Base-by-base conservation (phyloP, 345 rosid genomes). In the Moricandia arvensis region DNA sequence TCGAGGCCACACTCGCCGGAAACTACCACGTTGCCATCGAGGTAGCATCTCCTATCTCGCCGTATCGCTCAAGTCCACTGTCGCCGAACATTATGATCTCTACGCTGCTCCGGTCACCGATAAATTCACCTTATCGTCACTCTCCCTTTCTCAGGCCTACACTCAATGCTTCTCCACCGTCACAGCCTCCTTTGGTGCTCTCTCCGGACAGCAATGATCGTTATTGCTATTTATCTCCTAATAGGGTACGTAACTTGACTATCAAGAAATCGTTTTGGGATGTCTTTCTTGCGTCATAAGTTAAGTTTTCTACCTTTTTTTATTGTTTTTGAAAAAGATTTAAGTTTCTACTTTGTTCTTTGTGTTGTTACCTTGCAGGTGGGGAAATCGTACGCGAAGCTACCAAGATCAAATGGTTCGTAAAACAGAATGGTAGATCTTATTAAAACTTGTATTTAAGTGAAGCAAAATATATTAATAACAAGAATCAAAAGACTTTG, bases 81-180 rank as follows among this genome's bases (percentile, higher is more conserved):
- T 83, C 88, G 12, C 84, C 91, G 0, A 75, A 45, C 60, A 66
- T 76, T 59, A 76, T 63, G 71, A 77, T 85, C 79, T 85, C 89
- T 27, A 69, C 80, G 2, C 61, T 79, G 13, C 75, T 82, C 77
- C 81, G 51, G 38, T 90, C 97, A 26, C 93, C 94, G 1, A 57
- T 84, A n/a, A 79, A 41, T 38, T 75, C 88, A 6, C 83, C 83
- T 0, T 79, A 77, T 67, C 59, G 63, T 68, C 87, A 62, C 16
- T 85, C 94, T 5, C 90, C 93, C 16, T 68, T 85, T 34, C 59
- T 77, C 5, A 81, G 85, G 54, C 87, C 94, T 77, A 74, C 81
- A 21, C 68, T 85, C 1, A 69, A 79, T 59, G 60, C 84, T 63
- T 88, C 93, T 69, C 91, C 91, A 8, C 79, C 83, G 1, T 21